A percentile compares a stretch with the other conserved stretches of the same genome.
Evolutionary conservation across 2,329 filamentous ascomycete species (phyloP).

Genomic region (Basipetospora chlamydospora): DNA sequence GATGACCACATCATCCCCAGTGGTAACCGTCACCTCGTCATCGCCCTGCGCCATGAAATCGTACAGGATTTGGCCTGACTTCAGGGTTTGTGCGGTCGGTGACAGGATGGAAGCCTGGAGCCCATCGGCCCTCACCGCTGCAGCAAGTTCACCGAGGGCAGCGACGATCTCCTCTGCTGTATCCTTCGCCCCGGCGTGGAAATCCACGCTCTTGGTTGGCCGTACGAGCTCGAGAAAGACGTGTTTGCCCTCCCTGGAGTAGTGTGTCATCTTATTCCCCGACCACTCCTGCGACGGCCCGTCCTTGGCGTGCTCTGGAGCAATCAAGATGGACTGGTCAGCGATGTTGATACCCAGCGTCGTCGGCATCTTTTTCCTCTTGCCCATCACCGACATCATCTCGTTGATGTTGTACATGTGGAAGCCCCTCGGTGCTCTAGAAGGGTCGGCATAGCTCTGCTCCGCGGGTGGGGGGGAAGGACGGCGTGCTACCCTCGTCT

Average conservation of each 20-base stretch:
- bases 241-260: conserved; percentile 95
- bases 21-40: conserved; percentile 84
- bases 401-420: conserved; percentile 96
- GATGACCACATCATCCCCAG: conserved; percentile 81
- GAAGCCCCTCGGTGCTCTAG: conserved; percentile 59
- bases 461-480: conserved; percentile 19
- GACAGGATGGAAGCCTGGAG: conserved; percentile 77
- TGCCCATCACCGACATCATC: conserved; percentile 93
- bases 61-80: conserved; percentile 77
- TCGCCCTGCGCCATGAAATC: conserved; percentile 95
- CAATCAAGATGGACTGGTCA: conserved; percentile 79
- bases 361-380: conserved; percentile 97
- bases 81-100: conserved; percentile 52
- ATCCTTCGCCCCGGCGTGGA: conserved; percentile 94
- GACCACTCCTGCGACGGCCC: conserved; percentile 85
- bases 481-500: conserved; percentile 23
- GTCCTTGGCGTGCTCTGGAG: conserved; percentile 70
- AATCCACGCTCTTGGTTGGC: conserved; percentile 89
- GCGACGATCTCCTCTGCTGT: conserved; percentile 87
- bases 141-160: conserved; percentile 76
- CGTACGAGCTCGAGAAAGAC: conserved; percentile 87
- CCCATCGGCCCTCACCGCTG: conserved; percentile 68
- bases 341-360: conserved; percentile 85
- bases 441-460: conserved; percentile 12
- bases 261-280: conserved; percentile 90